Evolutionary conservation across 2,329 filamentous ascomycete genomes (phyloP).

Genomic region (Penicillium expansum): DNA sequence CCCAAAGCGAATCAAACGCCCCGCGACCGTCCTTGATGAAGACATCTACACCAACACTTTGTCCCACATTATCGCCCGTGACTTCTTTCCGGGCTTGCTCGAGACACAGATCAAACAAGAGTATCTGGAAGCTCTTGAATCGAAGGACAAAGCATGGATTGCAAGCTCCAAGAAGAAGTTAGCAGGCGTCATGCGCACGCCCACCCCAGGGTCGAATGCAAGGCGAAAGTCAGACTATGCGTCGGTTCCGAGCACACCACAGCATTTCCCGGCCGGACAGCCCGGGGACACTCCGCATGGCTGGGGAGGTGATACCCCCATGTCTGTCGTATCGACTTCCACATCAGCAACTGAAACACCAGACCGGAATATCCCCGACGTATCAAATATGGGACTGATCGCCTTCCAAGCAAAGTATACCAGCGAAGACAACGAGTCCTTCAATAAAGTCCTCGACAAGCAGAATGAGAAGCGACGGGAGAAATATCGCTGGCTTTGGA

Average conservation of each 20-base stretch:
- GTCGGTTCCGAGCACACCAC: constrained; percentile 52
- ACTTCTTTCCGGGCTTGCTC: constrained; percentile 91
- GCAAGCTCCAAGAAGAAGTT: constrained; percentile 71
- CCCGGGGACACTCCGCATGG: constrained; percentile 38
- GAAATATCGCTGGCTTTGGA: constrained; percentile 87
- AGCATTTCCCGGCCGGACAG: constrained; percentile 39
- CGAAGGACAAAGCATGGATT: constrained; percentile 82
- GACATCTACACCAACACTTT: constrained; percentile 88
- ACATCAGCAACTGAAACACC: constrained; percentile 32
- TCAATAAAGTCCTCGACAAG: constrained; percentile 86
- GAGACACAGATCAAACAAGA: constrained; percentile 87
- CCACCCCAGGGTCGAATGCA: constrained; percentile 61
- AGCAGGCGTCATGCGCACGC: constrained; percentile 73
- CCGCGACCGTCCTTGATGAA: constrained; percentile 83
- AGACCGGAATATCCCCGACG: constrained; percentile 58
- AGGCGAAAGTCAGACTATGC: constrained; percentile 12
- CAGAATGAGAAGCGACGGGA: constrained; percentile 81
- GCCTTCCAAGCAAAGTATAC: constrained; percentile 92
- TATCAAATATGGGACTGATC: constrained; percentile 70
- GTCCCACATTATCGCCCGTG: constrained; percentile 90
- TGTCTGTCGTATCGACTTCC: constrained; percentile 51
- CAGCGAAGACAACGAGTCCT: constrained; percentile 96
- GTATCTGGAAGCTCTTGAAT: constrained; percentile 86
- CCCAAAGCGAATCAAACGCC: constrained; percentile 86
- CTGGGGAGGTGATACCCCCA: constrained; percentile 72